Evolutionary conservation across 2,329 filamentous ascomycete genomes (phyloP), one percentile per base, ranked within the genome.

Genomic region (Monosporascus ibericus): DNA sequence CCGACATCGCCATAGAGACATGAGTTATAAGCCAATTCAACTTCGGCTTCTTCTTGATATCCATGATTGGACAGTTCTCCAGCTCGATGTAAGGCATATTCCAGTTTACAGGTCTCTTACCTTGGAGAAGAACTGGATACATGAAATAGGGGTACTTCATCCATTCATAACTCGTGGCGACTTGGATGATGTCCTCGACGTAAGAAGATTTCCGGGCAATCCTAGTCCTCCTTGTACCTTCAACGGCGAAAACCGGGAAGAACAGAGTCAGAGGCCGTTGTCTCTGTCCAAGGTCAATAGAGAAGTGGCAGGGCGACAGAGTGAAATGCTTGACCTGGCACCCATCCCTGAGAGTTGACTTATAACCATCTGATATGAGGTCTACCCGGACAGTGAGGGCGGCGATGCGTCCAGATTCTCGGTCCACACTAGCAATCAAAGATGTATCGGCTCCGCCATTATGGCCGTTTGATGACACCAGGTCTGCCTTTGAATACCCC

Each of bases 131-230:
- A 2, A 55, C n/a, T 2, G 54, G 54, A 51, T 55, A 57, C 51
- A 59, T 57, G 24, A 34, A 52, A 18, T 49, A 18, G 14, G 47
- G 44, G 18, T 51, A 50, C 1, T 42, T 30, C 24, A 17, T 34
- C 53, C 51, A 6, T 37, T 52, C 5, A 61, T 63, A n/a, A 59
- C 48, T 0, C 61, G 63, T 3, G 67, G 36, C 20, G 52, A 53
- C 48, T 25, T 53, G 60, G 1, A 68, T 72, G 30, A 73, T 61
- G 38, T 77, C 61, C 54, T 79, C 74, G 27, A 79, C 57, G 52
- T 75, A 77, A 11, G 60, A 62, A 2, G 74, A 73, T 24, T 62
- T 72, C n/a, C 75, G 70, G 46, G 71, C 74, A 25, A 78, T 64
- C 14, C 70, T 69, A 1, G 66, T 69, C 52, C 60, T 71, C 54